Conservation (phyloP, 148 eudicot species). For the Cornus florida region DNA sequence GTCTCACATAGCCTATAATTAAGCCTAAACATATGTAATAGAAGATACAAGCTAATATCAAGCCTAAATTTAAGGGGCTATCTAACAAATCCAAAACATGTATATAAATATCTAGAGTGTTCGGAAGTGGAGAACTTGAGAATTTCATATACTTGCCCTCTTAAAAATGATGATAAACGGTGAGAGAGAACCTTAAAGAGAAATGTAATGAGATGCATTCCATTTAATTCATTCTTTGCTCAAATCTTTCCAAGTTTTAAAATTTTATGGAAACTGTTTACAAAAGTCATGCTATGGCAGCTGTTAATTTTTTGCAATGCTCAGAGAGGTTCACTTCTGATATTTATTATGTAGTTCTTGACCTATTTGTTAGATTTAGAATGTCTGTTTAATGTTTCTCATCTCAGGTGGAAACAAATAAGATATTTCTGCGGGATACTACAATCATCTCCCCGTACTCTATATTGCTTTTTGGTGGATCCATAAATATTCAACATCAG, state of each 20-base stretch:
- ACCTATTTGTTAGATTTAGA: conserved; percentile 1
- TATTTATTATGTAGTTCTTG: background rate
- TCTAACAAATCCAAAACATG: background rate
- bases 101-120: background rate
- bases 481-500: conserved; percentile 90
- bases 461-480: conserved; percentile 88
- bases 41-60: no score
- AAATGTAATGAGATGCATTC: no score
- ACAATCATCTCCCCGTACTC: conserved; percentile 93
- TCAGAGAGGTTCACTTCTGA: background rate
- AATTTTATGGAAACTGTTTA: no score
- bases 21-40: no score
- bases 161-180: no score
- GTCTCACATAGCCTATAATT: no score
- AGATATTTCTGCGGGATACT: conserved; percentile 86
- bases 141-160: no score
- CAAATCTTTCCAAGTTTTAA: no score
- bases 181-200: no score
- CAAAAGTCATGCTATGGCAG: no score
- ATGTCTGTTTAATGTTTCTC: background rate
- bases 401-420: conserved; percentile 83
- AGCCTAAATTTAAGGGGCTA: no score
- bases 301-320: background rate
- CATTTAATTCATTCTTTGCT: no score
- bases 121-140: background rate